A percentile compares a stretch with the other conserved stretches of the same genome.
phyloP scores from a whole-genome alignment of 352 stramenopile genomes.

The Phytopythium mirpurense region DNA sequence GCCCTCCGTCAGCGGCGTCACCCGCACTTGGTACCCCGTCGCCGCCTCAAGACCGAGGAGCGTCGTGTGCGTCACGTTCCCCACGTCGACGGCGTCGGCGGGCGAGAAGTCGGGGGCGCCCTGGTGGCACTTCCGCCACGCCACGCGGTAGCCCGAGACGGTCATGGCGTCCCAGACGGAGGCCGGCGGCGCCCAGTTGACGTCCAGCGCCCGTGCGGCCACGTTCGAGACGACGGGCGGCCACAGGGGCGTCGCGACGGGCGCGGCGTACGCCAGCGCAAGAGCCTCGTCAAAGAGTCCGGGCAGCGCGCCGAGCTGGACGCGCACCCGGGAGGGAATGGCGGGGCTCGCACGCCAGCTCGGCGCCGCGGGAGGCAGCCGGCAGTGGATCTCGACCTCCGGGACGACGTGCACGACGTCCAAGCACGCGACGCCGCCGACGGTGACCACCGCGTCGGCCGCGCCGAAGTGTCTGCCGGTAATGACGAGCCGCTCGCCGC shows the following conservation, averaged over 20 bases:
- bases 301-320: slow-evolving; percentile 59
- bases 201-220: slow-evolving; percentile 64
- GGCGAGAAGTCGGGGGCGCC: slow-evolving; percentile 23
- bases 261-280: slow-evolving; percentile 62
- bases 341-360: slow-evolving; percentile 24
- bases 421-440: slow-evolving; percentile 66
- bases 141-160: slow-evolving; percentile 78
- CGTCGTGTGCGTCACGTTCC: slow-evolving; percentile 92
- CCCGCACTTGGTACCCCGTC: slow-evolving; percentile 71
- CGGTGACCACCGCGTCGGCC: slow-evolving; percentile 55
- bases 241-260: slow-evolving; percentile 31
- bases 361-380: slow-evolving; percentile 39
- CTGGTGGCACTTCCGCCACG: slow-evolving; percentile 39
- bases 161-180: slow-evolving; percentile 72
- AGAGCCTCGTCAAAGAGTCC: slow-evolving; percentile 47
- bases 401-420: slow-evolving; percentile 48
- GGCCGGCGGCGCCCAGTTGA: slow-evolving; percentile 69
- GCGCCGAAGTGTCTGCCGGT: slow-evolving; percentile 72
- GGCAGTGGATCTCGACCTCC: slow-evolving; percentile 72
- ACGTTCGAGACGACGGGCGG: slow-evolving; percentile 68
- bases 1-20: slow-evolving; percentile 80
- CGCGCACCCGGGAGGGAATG: slow-evolving; percentile 49
- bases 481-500: slow-evolving; percentile 51
- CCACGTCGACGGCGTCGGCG: slow-evolving; percentile 41
- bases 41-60: slow-evolving; percentile 53